These are phyloP conservation scores for Erodium maritimum DNA, from an alignment of 345 rosid species.

Conservation along the genomic window DNA sequence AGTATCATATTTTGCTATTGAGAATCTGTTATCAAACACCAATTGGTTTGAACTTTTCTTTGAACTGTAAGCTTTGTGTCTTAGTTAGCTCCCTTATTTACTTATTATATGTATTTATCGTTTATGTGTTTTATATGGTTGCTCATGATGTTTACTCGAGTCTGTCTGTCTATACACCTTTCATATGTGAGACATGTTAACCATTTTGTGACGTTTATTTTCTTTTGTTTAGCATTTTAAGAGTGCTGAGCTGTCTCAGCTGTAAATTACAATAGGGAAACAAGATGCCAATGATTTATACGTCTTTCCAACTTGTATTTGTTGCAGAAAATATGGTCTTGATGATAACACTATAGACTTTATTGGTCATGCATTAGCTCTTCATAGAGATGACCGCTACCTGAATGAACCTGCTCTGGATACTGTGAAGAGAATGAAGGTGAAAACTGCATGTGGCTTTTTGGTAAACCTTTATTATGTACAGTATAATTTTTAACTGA, in stretches of 20 bases:
- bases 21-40: not conserved
- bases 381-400: constrained; percentile 77
- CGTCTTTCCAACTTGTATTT: constrained; percentile 7
- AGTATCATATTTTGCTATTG: not conserved
- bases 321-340: constrained; percentile 76
- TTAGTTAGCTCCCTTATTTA: not conserved
- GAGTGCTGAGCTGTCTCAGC: not conserved
- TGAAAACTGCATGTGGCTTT: constrained; percentile 11
- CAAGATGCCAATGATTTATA: not conserved
- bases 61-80: not conserved
- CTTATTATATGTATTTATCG: not conserved
- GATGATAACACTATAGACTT: constrained; percentile 80
- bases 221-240: not conserved
- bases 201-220: not conserved
- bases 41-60: not conserved
- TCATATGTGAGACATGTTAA: not conserved
- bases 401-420: constrained; percentile 84
- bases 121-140: too few relatives aligned
- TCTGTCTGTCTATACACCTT: too few relatives aligned
- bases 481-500: not conserved
- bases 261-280: not conserved
- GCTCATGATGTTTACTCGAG: not conserved
- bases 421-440: constrained; percentile 96
- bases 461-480: not conserved
- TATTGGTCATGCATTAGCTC: constrained; percentile 94